Base-by-base conservation (phyloP, 768 basidiomycete genomes). In the Trametes coccinea region DNA sequence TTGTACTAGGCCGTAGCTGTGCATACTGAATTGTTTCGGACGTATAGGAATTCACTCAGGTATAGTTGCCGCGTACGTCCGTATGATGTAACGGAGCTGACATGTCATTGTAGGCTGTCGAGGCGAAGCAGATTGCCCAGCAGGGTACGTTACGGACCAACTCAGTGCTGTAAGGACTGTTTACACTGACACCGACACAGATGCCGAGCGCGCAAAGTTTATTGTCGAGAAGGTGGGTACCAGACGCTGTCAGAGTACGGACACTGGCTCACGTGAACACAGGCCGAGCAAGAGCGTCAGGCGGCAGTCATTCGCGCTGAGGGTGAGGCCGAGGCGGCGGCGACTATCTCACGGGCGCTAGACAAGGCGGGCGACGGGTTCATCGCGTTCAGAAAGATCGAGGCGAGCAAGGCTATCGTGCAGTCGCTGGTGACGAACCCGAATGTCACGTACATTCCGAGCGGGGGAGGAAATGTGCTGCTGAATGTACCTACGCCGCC, bases 211-310 rank as follows among this genome's bases (percentile, higher is more conserved):
- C 37, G 97, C 97, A 59, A 98, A 98, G 76, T 99, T 98, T 75
- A 92, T 98, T 66, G 97, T 99, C 64, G 97, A 99, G 79, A 98
- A 97, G 84, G 94, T 93, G 62, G 57, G 80, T 68, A 29, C 49
- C 43, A 33, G 31, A 22, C 22, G 22, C 1, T 49, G 30, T 11
- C 5, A 11, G 34, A 41, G 54, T 51, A 45, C 9, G 52, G 53
- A 57, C 47, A 22, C 41, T 54, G 17, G 41, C 56, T 56, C 13
- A 64, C 44, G 58, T 60, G 22, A 54, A 27, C 39, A 31, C 65
- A 96, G 94, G 95, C 97, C 31, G 97, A 98, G 73, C 97, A 99
- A 89, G 97, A 99, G 74, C 87, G 95, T 62, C 95, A 98, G 80
- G 97, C 97, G 0, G 91, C 95, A 1, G 95, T 99, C 61, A 98